Percentiles rank a stretch among this genome's conserved stretches.
phyloP scores from a whole-genome alignment of 805 yeast species.

The Teunomyces cretensis region DNA sequence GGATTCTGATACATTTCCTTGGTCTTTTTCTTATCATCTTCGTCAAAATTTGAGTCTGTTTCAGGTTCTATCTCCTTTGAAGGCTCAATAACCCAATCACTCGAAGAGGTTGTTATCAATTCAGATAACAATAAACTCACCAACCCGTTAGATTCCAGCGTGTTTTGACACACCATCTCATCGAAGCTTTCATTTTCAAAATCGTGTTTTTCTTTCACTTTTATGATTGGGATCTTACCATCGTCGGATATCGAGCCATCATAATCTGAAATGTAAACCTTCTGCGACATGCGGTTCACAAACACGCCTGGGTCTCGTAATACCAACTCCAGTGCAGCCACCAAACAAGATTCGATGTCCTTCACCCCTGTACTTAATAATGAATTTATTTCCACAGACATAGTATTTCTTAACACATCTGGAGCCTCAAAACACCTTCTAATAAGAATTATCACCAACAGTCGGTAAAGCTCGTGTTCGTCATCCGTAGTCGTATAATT shows the following conservation, averaged over 20 bases:
- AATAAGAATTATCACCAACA: slow-evolving; percentile 49
- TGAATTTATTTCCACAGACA: no score
- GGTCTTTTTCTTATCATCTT: slow-evolving; percentile 2
- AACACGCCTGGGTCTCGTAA: no score
- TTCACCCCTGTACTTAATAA: no score
- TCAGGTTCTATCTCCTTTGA: no score
- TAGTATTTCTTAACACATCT: slow-evolving; percentile 46
- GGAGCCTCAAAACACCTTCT: slow-evolving; percentile 71
- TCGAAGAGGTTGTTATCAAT: slow-evolving; percentile 48
- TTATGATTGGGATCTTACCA: slow-evolving; percentile 50
- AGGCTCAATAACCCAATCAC: slow-evolving; percentile 29
- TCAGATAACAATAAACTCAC: slow-evolving; percentile 61
- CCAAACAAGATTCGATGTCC: no score
- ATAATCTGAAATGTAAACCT: no score
- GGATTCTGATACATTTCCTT: slow-evolving; percentile 9
- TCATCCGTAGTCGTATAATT: slow-evolving; percentile 19
- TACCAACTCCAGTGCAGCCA: no score
- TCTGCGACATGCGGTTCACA: no score
- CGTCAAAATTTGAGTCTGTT: no score
- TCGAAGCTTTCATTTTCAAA: slow-evolving; percentile 52
- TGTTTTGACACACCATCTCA: slow-evolving; percentile 44
- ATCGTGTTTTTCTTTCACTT: no score
- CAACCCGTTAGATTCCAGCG: slow-evolving; percentile 61
- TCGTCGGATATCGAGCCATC: no score
- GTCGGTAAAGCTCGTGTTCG: slow-evolving; percentile 7